phyloP scores from a whole-genome alignment of 768 basidiomycete species.

The Xanthoconium purpureum region DNA sequence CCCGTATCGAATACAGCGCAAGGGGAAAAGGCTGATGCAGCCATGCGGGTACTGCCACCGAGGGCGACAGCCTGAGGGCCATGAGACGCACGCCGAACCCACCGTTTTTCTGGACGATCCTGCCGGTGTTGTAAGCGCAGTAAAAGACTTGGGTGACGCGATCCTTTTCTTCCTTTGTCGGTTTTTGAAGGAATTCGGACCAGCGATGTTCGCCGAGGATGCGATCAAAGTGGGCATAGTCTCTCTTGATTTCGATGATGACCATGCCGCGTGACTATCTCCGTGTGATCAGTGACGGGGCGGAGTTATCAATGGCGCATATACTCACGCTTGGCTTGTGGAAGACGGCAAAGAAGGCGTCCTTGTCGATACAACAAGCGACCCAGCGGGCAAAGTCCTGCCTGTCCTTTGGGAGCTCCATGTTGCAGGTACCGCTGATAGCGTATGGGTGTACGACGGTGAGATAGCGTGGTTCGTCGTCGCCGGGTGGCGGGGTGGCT shows the following conservation, averaged over 20 bases:
- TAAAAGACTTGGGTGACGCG: constrained; percentile 38
- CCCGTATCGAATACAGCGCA: too few species aligned
- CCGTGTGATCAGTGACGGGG: not conserved
- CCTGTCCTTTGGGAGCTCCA: constrained; percentile 38
- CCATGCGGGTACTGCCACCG: not conserved
- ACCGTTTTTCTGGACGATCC: constrained; percentile 47
- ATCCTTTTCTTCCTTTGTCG: constrained; percentile 28
- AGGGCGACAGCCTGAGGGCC: not conserved
- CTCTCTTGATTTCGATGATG: constrained; percentile 40
- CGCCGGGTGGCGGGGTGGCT: constrained; percentile 39
- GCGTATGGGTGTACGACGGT: constrained; percentile 47
- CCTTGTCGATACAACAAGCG: constrained; percentile 37
- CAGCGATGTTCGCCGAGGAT: constrained; percentile 45
- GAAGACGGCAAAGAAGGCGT: constrained; percentile 38
- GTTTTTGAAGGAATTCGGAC: constrained; percentile 36
- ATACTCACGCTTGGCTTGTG: constrained; percentile 44
- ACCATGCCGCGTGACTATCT: constrained; percentile 43
- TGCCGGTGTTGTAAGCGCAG: constrained; percentile 36
- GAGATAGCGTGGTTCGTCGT: constrained; percentile 45
- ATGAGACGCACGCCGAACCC: constrained; percentile 6
- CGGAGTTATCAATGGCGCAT: not conserved
- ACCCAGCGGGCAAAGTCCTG: constrained; percentile 42
- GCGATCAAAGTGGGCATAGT: constrained; percentile 29
- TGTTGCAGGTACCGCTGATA: constrained; percentile 34
- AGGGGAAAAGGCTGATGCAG: too few species aligned